These are phyloP conservation scores for Raddia distichophylla DNA, from an alignment of 176 grass and related monocot species.

Conservation along the genomic window DNA sequence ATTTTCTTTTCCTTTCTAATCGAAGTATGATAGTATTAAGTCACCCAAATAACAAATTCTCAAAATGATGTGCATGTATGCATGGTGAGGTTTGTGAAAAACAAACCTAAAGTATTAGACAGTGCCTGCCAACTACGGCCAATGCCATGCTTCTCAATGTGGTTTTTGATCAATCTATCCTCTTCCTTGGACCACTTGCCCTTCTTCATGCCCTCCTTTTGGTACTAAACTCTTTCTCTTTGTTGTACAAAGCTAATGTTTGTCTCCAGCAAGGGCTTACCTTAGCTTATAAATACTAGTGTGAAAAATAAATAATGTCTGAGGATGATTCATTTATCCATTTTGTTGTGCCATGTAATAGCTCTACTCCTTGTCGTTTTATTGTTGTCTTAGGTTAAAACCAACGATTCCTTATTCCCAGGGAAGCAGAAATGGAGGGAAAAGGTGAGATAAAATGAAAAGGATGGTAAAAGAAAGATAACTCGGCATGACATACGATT, in stretches of 20 bases:
- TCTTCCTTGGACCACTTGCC: conserved; percentile 54
- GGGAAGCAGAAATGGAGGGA: neutral
- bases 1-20: neutral
- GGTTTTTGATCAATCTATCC: conserved; percentile 45
- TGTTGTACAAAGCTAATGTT: conserved; percentile 2
- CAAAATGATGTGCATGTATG: neutral
- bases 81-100: neutral
- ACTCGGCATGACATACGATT: neutral
- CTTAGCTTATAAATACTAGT: conserved; percentile 32
- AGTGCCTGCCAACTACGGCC: conserved; percentile 52
- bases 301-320: conserved; percentile 39
- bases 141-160: conserved; percentile 52
- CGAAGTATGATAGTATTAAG: neutral
- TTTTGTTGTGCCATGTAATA: conserved; percentile 35
- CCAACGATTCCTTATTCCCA: conserved; percentile 50
- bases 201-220: conserved; percentile 42
- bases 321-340: conserved; percentile 10
- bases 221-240: conserved; percentile 16
- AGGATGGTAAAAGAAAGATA: neutral
- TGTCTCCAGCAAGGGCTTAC: conserved; percentile 41
- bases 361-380: conserved; percentile 32
- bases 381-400: conserved; percentile 38
- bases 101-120: conserved; percentile 52
- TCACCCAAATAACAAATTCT: neutral
- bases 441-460: neutral